Percentiles rank a stretch among this genome's conserved stretches.
These are phyloP conservation scores for Arthrobotrys entomopaga DNA, from an alignment of 2,329 filamentous ascomycete genomes.

Conservation along the genomic window DNA sequence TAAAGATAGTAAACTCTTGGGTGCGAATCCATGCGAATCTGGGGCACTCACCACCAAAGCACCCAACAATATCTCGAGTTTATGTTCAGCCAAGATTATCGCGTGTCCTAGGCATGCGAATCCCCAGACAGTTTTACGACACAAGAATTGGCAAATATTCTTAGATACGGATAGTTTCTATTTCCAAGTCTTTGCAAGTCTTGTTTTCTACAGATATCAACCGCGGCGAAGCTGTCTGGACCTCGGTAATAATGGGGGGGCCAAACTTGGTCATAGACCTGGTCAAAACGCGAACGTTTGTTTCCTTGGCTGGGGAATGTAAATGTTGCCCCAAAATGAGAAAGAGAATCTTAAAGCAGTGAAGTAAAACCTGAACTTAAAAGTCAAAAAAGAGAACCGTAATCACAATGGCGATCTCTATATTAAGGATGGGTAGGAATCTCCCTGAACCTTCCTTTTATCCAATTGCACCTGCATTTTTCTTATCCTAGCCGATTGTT, in stretches of 20 bases:
- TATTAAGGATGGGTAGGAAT: conserved; percentile 52
- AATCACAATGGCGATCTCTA: conserved; percentile 46
- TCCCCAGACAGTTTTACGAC: conserved; percentile 40
- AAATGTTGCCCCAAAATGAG: not conserved
- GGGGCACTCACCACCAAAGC: conserved; percentile 26
- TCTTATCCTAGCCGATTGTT: conserved; percentile 41
- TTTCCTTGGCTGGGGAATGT: no score
- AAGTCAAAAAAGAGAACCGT: conserved; percentile 38
- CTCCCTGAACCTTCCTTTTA: conserved; percentile 7
- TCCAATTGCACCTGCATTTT: conserved; percentile 7
- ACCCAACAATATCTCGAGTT: conserved; percentile 22
- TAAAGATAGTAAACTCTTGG: conserved; percentile 39
- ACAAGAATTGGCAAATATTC: conserved; percentile 4
- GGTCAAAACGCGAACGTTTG: no score
- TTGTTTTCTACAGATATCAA: conserved; percentile 26
- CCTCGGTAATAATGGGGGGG: conserved; percentile 48
- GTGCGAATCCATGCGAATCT: conserved; percentile 42
- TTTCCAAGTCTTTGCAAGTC: conserved; percentile 11
- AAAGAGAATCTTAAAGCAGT: conserved; percentile 27
- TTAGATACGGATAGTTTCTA: conserved; percentile 36
- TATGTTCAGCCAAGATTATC: conserved; percentile 32
- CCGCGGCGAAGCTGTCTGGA: conserved; percentile 48
- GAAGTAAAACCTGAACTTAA: conserved; percentile 12
- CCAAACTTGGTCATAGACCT: conserved; percentile 33
- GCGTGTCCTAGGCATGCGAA: conserved; percentile 45